Percentiles rank a stretch among this genome's conserved stretches.
Evolutionary conservation across 225 moss, liverwort and hornwort species (phyloP).

Genomic region (Marchantia paleacea): DNA sequence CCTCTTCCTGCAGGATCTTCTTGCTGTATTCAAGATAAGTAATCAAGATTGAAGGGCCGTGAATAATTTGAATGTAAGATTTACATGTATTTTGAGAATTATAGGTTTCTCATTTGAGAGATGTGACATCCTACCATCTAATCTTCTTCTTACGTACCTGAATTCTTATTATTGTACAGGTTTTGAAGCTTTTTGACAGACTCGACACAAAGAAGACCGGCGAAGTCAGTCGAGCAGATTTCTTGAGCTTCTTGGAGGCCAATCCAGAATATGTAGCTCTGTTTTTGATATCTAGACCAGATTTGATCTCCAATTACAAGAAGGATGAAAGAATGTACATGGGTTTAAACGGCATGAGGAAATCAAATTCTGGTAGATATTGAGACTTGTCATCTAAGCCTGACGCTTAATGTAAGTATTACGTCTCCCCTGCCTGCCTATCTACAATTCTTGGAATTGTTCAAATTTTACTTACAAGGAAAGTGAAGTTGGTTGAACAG

Average conservation of each 20-base stretch:
- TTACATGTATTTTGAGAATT: background rate
- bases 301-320: slow-evolving; percentile 41
- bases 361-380: slow-evolving; percentile 19
- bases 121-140: background rate
- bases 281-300: slow-evolving; percentile 76
- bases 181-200: slow-evolving; percentile 58
- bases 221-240: slow-evolving; percentile 60
- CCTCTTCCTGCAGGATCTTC: background rate
- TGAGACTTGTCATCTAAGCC: background rate
- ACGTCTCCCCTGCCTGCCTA: background rate
- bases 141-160: background rate
- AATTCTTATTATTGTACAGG: slow-evolving; percentile 38
- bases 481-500: slow-evolving; percentile 11
- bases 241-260: slow-evolving; percentile 61
- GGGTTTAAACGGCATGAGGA: slow-evolving; percentile 20
- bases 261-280: slow-evolving; percentile 81
- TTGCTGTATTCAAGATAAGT: too few relatives aligned
- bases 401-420: background rate
- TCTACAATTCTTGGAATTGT: background rate
- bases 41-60: background rate
- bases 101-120: background rate
- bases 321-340: slow-evolving; percentile 19
- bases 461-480: background rate
- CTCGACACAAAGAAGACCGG: slow-evolving; percentile 71
- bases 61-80: background rate